Evolutionary conservation across 2,329 filamentous ascomycete genomes (phyloP), one percentile per base, ranked within the genome.

Genomic region (Lachnellula suecica): DNA sequence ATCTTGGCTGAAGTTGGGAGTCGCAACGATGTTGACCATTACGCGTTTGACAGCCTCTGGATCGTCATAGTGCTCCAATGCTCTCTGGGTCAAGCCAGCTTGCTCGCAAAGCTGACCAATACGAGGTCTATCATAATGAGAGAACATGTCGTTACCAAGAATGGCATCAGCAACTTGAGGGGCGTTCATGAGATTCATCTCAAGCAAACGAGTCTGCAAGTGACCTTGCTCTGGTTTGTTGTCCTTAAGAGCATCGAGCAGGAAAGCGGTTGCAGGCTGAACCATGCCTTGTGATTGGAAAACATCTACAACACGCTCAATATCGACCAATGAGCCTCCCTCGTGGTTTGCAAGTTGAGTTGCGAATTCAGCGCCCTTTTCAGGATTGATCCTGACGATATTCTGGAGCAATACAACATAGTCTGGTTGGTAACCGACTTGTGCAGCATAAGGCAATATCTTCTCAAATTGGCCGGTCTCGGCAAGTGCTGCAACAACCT

Each of bases 251-350:
- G 92, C 93, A 72, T 99, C 94, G 23, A 99, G 82, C 47, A 99
- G 76, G 82, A 99, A 99, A n/a, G 93, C 92, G 2, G 95, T 99
- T 7, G 93, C 93, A 72, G 96, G 91, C 70, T 97, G 95, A 45
- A 97, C 83, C 91, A 97, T 94, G 66, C 91, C 92, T 72, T 99
- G 94, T 9, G 92, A 92, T 72, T 97, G 88, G 85, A 99, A 99
- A 54, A 99, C 91, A 70, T 99, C 94, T 44, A 97, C 91, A 22
- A 97, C 92, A 43, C 93, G 90, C 68, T 96, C 91, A 52, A 97
- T 84, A 64, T 97, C 94, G 60, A 99, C 87, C 53, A 97, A 76
- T 22, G 92, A 87, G 23, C 91, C 92, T 54, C 86, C 84, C 67
- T 96, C 90, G 63, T 94, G 87, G 70, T 94, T 96, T 40, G 90